Evolutionary conservation across 2,329 filamentous ascomycete genomes (phyloP).

Genomic region (Pseudopyricularia cyperi): DNA sequence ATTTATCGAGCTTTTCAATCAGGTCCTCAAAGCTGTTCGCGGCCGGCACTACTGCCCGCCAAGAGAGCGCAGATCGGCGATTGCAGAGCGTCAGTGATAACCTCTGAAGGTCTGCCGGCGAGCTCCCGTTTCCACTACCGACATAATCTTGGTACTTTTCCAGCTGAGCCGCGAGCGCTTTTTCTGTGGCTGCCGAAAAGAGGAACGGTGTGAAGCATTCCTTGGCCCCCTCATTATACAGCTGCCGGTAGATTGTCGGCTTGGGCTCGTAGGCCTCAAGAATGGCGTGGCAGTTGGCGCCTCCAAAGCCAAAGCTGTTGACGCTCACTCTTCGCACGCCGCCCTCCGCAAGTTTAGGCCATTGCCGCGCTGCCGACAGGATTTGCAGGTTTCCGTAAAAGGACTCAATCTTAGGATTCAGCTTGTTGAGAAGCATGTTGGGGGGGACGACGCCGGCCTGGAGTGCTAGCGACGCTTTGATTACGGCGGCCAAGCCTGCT

Average conservation of each 20-base stretch:
- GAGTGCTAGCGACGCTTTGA: conserved; percentile 13
- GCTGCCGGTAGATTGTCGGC: too few relatives aligned
- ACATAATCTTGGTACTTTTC: not conserved
- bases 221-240: too few relatives aligned
- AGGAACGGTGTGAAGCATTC: not conserved
- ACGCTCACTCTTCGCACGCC: conserved; percentile 6
- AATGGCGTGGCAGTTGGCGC: conserved; percentile 14
- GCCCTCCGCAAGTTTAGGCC: conserved; percentile 1
- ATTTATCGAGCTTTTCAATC: not conserved
- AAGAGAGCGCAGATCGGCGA: not conserved
- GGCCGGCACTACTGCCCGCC: not conserved
- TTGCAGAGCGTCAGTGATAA: not conserved
- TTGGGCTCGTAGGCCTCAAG: conserved; percentile 7
- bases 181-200: not conserved
- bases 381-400: conserved; percentile 12
- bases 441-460: conserved; percentile 10
- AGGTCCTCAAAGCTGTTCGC: not conserved
- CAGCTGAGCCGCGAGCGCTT: not conserved
- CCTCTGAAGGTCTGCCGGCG: not conserved
- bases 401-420: conserved; percentile 13
- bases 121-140: not conserved
- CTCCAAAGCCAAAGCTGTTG: conserved; percentile 15
- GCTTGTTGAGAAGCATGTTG: conserved; percentile 8
- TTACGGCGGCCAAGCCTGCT: conserved; percentile 16
- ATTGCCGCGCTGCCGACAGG: not conserved